A percentile compares a stretch with the other conserved stretches of the same genome.
Conservation (phyloP, 768 basidiomycete genomes). For the Botryobasidium botryosum region DNA sequence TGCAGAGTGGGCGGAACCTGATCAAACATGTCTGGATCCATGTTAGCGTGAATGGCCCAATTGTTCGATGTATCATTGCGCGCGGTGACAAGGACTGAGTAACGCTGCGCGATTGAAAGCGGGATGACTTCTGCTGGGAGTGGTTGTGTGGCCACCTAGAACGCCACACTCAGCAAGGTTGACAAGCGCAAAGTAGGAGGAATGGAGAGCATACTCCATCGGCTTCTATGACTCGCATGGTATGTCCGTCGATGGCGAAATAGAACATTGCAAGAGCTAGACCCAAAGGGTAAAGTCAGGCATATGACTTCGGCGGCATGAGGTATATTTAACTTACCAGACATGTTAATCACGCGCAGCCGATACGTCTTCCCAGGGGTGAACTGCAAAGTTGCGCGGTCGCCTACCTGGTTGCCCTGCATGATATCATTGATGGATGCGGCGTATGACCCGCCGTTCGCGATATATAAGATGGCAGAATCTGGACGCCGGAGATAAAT, state of each 20-base stretch:
- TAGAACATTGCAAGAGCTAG: conserved; percentile 46
- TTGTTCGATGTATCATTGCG: conserved; percentile 68
- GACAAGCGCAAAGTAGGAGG: background rate
- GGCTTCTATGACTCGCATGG: conserved; percentile 70
- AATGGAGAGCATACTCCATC: conserved; percentile 46
- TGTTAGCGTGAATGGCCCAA: conserved; percentile 82
- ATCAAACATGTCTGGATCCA: conserved; percentile 83
- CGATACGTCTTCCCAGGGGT: conserved; percentile 80
- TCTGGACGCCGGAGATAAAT: conserved; percentile 27
- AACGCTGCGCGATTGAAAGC: conserved; percentile 78
- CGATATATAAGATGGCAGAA: conserved; percentile 63
- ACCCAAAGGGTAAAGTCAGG: background rate
- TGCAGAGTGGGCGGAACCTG: conserved; percentile 49
- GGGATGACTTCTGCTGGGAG: conserved; percentile 53
- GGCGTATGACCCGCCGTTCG: conserved; percentile 53
- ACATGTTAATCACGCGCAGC: conserved; percentile 72
- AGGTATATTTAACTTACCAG: conserved; percentile 30
- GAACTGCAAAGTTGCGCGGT: conserved; percentile 74
- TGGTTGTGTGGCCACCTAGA: conserved; percentile 59
- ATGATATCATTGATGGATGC: conserved; percentile 29
- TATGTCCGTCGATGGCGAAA: conserved; percentile 82
- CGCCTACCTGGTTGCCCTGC: conserved; percentile 46
- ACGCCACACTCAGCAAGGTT: conserved; percentile 21
- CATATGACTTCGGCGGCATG: background rate
- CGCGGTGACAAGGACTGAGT: conserved; percentile 83